phyloP scores from a whole-genome alignment of 2,329 filamentous ascomycete genomes.

The Pseudogymnoascus sp. region DNA sequence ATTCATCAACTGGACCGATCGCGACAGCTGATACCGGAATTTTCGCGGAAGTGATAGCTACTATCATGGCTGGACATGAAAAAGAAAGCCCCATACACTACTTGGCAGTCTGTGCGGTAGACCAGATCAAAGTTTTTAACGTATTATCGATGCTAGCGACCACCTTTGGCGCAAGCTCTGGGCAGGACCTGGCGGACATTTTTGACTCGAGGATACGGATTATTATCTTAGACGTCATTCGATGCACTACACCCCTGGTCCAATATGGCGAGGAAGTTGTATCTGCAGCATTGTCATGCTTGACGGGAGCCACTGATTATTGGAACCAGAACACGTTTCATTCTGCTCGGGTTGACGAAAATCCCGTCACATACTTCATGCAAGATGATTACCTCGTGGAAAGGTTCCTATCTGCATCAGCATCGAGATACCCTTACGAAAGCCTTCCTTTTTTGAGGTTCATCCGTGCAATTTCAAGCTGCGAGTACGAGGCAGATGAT shows the following conservation, averaged over 20 bases:
- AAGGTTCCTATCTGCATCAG: constrained; percentile 51
- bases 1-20: constrained; percentile 4
- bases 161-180: constrained; percentile 31
- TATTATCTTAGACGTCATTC: constrained; percentile 28
- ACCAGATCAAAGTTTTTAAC: constrained; percentile 38
- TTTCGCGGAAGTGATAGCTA: constrained; percentile 40
- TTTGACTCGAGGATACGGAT: constrained; percentile 26
- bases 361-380: constrained; percentile 40
- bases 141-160: constrained; percentile 36
- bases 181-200: constrained; percentile 27
- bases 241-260: constrained; percentile 22
- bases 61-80: constrained; percentile 28
- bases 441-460: constrained; percentile 68
- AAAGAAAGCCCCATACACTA: constrained; percentile 35
- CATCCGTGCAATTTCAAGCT: constrained; percentile 55
- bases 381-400: constrained; percentile 35
- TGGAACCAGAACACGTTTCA: constrained; percentile 16
- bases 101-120: constrained; percentile 38
- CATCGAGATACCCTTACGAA: constrained; percentile 78
- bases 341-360: background rate
- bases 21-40: constrained; percentile 16
- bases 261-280: constrained; percentile 29
- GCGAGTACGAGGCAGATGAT: constrained; percentile 29
- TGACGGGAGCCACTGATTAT: constrained; percentile 24
- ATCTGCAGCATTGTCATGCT: constrained; percentile 24